Conservation (phyloP, 2,329 filamentous ascomycete species). For the Aspergillus sp. region DNA sequence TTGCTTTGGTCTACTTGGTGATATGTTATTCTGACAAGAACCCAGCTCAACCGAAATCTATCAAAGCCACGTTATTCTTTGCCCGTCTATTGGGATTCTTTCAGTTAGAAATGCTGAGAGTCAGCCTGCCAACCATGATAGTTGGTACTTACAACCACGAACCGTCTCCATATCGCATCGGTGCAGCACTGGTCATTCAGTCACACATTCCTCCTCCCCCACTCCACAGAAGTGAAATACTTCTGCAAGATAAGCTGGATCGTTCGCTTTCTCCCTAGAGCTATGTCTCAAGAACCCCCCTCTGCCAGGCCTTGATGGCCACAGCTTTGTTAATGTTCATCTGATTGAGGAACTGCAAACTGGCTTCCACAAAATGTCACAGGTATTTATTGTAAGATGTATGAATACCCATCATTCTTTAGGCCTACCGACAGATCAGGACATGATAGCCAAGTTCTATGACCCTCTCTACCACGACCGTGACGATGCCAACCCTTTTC, state of each 20-base stretch:
- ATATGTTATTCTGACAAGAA: too few species aligned
- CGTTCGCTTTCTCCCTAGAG: background rate
- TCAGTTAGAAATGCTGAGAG: too few species aligned
- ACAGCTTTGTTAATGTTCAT: background rate
- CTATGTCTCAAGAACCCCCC: background rate
- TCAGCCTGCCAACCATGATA: too few species aligned
- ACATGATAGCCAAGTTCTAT: constrained; percentile 3
- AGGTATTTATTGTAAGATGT: background rate
- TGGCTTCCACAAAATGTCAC: background rate
- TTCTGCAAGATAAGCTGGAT: background rate
- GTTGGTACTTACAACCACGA: background rate
- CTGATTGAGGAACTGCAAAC: background rate
- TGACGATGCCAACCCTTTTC: background rate
- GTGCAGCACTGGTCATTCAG: background rate
- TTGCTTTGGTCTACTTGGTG: too few species aligned
- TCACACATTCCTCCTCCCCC: background rate
- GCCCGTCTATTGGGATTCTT: too few species aligned
- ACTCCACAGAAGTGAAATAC: background rate
- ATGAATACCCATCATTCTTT: background rate
- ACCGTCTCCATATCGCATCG: background rate
- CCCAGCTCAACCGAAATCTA: too few species aligned
- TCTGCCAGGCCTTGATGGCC: background rate
- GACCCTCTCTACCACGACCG: background rate
- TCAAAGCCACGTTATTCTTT: too few species aligned
- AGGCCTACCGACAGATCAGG: background rate